Evolutionary conservation across 2,329 filamentous ascomycete genomes (phyloP).

Genomic region (Stachybotrys chlorohalonatus): DNA sequence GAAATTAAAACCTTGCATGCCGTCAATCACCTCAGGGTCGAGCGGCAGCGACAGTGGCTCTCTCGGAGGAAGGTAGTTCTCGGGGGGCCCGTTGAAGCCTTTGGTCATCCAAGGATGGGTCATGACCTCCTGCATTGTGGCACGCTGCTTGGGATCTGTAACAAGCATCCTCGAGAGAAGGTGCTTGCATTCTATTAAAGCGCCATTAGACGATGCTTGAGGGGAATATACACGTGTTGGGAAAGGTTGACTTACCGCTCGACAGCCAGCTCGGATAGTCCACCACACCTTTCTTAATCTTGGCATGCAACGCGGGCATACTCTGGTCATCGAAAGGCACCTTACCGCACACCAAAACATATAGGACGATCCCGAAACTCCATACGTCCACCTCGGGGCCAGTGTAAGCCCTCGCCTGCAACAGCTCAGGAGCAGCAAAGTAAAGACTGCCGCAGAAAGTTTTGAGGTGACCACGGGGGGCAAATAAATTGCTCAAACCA

Average conservation of each 20-base stretch:
- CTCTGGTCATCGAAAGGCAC: conserved; percentile 98
- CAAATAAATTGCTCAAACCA: conserved; percentile 91
- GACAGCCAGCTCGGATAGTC: conserved; percentile 94
- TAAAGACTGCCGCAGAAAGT: conserved; percentile 98
- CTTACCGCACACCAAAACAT: conserved; percentile 94
- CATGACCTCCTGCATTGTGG: conserved; percentile 85
- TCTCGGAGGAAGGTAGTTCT: conserved; percentile 77
- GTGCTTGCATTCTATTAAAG: conserved; percentile 71
- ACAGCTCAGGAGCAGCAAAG: conserved; percentile 88
- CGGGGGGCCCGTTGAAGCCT: conserved; percentile 75
- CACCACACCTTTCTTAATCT: conserved; percentile 95
- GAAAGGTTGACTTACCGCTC: conserved; percentile 51
- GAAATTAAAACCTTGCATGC: conserved; percentile 98
- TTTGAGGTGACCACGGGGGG: conserved; percentile 75
- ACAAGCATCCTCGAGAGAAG: conserved; percentile 93
- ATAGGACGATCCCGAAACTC: conserved; percentile 98
- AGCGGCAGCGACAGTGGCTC: conserved; percentile 81
- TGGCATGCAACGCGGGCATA: conserved; percentile 95
- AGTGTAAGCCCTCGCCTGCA: conserved; percentile 90
- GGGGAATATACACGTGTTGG: not conserved
- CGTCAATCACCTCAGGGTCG: conserved; percentile 73
- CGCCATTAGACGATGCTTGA: conserved; percentile 22
- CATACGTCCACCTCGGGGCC: conserved; percentile 96
- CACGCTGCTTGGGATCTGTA: conserved; percentile 80
- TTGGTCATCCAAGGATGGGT: conserved; percentile 94